Evolutionary conservation across 2,329 filamentous ascomycete genomes (phyloP).

Genomic region (Diaporthe citrichinensis): DNA sequence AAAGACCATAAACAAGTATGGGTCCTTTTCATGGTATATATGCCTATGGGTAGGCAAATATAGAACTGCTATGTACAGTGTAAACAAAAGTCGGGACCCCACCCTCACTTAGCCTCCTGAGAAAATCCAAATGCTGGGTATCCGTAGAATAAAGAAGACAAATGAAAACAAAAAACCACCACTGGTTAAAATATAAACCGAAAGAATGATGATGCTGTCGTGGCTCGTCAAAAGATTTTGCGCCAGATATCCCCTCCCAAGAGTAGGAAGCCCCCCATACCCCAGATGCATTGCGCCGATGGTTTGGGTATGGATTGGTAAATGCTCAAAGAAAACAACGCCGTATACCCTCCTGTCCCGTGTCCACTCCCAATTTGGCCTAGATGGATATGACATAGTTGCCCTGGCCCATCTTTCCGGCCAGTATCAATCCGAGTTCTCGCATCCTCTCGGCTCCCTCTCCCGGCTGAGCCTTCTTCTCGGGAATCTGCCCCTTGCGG

Average conservation of each 20-base stretch:
- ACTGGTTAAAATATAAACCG: slow-evolving; percentile 42
- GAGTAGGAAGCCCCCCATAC: slow-evolving; percentile 43
- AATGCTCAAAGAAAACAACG: slow-evolving; percentile 14
- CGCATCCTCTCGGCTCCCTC: slow-evolving; percentile 94
- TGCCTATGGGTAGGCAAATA: background rate
- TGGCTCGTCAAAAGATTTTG: slow-evolving; percentile 44
- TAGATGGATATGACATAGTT: slow-evolving; percentile 85
- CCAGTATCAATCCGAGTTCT: slow-evolving; percentile 90
- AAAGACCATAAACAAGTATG: slow-evolving; percentile 22
- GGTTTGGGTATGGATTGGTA: slow-evolving; percentile 39
- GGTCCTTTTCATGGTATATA: slow-evolving; percentile 2
- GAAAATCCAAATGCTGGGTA: slow-evolving; percentile 41
- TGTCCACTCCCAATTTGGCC: slow-evolving; percentile 42
- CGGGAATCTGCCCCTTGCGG: slow-evolving; percentile 74
- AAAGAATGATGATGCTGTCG: slow-evolving; percentile 45
- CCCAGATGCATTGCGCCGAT: slow-evolving; percentile 37
- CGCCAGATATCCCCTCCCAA: slow-evolving; percentile 38
- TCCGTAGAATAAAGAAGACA: slow-evolving; percentile 42
- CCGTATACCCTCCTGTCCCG: slow-evolving; percentile 26
- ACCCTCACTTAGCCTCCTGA: slow-evolving; percentile 32
- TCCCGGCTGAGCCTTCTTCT: slow-evolving; percentile 81
- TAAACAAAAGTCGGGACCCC: slow-evolving; percentile 10
- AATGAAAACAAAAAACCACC: slow-evolving; percentile 38
- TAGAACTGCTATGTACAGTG: slow-evolving; percentile 32
- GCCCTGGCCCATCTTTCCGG: slow-evolving; percentile 80